Evolutionary conservation across 1,284 basidiomycete species (phyloP).

Genomic region (Leccinum cinnamomeum): DNA sequence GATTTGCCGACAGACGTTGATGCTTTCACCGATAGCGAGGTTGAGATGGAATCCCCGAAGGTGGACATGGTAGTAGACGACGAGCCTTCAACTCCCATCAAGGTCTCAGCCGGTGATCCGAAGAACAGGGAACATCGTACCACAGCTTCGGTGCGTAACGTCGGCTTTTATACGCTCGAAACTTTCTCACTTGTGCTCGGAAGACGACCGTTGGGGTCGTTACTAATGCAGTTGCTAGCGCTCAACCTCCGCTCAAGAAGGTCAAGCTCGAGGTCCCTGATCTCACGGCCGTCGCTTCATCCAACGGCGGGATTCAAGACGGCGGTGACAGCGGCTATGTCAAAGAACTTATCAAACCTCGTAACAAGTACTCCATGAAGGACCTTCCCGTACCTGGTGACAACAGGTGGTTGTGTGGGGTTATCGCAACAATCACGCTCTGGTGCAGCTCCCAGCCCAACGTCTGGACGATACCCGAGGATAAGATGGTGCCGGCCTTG

Average conservation of each 20-base stretch:
- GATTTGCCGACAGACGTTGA: not conserved
- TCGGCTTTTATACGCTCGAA: not conserved
- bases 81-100: too few species aligned
- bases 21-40: not conserved
- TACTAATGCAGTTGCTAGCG: not conserved
- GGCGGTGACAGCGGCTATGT: not conserved
- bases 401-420: not conserved
- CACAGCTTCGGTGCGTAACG: not conserved
- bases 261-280: not conserved
- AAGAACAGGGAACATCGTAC: not conserved
- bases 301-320: not conserved
- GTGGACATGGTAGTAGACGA: not conserved
- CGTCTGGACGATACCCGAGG: not conserved
- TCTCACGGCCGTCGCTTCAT: not conserved
- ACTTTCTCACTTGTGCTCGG: not conserved
- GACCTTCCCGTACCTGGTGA: not conserved
- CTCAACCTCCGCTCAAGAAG: not conserved
- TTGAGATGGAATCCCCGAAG: not conserved
- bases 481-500: not conserved
- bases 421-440: not conserved
- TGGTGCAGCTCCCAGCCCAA: not conserved
- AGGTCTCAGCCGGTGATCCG: not conserved
- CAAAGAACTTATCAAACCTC: not conserved
- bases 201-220: not conserved
- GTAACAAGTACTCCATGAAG: not conserved